These are phyloP conservation scores for Gossypium gossypioides DNA, from an alignment of 441 rosid species.

Conservation along the genomic window DNA sequence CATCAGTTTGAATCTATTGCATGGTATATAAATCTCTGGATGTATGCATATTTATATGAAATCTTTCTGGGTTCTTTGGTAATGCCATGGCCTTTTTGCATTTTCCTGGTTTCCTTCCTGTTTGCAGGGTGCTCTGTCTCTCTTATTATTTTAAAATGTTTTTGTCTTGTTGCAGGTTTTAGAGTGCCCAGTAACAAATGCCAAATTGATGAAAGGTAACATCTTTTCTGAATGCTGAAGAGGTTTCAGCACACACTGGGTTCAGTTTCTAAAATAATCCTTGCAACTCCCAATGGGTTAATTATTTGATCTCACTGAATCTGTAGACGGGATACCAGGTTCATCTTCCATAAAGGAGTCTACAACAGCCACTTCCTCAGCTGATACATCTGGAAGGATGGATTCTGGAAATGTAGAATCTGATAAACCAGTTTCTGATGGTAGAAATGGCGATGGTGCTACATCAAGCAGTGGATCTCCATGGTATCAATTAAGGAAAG, in stretches of 20 bases:
- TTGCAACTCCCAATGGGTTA: conserved; percentile 28
- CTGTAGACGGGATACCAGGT: conserved; percentile 26
- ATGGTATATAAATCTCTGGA: not conserved
- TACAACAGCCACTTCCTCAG: conserved; percentile 16
- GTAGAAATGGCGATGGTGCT: conserved; percentile 40
- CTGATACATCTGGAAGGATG: conserved; percentile 26
- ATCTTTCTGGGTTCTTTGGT: not conserved
- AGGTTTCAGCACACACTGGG: conserved; percentile 29
- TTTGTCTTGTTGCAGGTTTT: conserved; percentile 25
- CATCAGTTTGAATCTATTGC: conserved; percentile 1
- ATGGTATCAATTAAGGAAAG: conserved; percentile 89
- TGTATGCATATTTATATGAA: not conserved
- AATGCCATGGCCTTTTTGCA: not conserved
- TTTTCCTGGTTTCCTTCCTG: not conserved
- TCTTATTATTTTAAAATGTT: not conserved
- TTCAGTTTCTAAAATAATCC: conserved; percentile 27
- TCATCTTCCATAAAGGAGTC: conserved; percentile 33
- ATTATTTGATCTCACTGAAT: conserved; percentile 27
- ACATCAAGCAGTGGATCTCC: conserved; percentile 71
- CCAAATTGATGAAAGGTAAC: conserved; percentile 36
- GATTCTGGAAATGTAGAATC: conserved; percentile 23
- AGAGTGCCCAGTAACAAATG: conserved; percentile 25
- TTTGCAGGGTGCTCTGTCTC: conserved; percentile 1
- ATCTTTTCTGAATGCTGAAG: conserved; percentile 24
- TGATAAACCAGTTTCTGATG: conserved; percentile 30